Base-by-base conservation (phyloP, 495 filamentous ascomycete genomes). In the Penicillium ucsense region DNA sequence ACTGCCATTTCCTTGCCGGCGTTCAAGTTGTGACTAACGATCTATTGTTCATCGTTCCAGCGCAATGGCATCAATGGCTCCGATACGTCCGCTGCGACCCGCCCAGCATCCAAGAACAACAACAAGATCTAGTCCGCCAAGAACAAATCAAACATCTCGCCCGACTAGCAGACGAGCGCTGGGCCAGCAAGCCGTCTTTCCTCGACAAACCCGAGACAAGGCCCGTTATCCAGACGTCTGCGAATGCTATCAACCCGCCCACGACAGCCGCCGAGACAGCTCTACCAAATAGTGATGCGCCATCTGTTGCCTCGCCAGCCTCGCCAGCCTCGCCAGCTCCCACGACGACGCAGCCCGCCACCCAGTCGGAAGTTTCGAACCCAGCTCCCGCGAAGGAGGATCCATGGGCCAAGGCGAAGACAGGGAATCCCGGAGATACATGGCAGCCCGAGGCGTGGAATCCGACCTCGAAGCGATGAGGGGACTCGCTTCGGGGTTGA, bases 1-100 rank as follows among this genome's bases (percentile, higher is more conserved):
- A 20, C 20, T 20, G 20, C 20, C 20, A 20, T 20, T 20, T 20
- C 20, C 20, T 20, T 20, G 20, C 20, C 20, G 20, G 20, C 20
- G 20, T 20, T 20, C 20, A 20, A 20, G 20, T 20, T 20, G 20
- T 20, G 20, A 20, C 20, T 20, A 20, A 20, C 20, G 20, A 2
- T 20, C 20, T 20, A 1, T 20, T 20, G 20, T 20, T 20, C 20
- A 20, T 20, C 20, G 20, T 20, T 20, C 2, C 20, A 68, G 85
- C 91, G 2, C 81, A 85, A 70, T 98, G 92, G 92, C 87, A 91
- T 63, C 91, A 96, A 63, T 98, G 92, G 92, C 82, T 98, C 8
- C 88, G 94, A 35, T 78, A 94, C 54, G 85, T 86, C 6, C 85
- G 92, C 4, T 11, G 57, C 5, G 60, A 78, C 5, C 73, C 94